Base-by-base conservation (phyloP, 495 filamentous ascomycete genomes). In the Penicillium riverlandense region DNA sequence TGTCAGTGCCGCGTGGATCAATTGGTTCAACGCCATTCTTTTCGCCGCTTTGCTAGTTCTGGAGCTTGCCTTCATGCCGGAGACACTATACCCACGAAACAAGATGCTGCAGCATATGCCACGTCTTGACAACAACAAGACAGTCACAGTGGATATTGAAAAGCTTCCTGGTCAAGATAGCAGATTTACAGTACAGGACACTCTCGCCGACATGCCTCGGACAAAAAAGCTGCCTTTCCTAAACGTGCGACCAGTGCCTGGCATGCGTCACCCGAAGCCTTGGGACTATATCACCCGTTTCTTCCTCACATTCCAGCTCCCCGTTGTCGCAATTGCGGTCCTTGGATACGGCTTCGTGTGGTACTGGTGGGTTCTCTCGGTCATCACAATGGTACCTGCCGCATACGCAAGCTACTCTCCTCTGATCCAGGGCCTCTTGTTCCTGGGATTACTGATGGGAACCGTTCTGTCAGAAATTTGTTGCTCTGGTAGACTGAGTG, bases 321-420 rank as follows among this genome's bases (percentile, higher is more conserved):
- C 69, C 0, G 65, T 66, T 7, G 63, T 80, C 0, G 54, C 63
- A 0, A 58, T 79, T 15, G 46, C 66, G 6, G 65, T 82, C 1
- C 41, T 76, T 11, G 63, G 69, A 13, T 84, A 77, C 57, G 71
- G 62, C 41, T 82, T 82, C 48, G 52, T 66, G 4, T 80, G 74
- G 74, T 82, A 83, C 57, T 82, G 79, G 79, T 83, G 77, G 78
- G 58, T 84, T 9, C 49, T 82, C 7, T 78, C 75, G 0, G 63
- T 83, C 9, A 75, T 83, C 15, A 82, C 80, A 4, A 69, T 78
- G 63, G 59, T 80, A 7, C 80, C 80, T 0, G 65, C 68, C 13
- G 79, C 78, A n/a, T 84, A 84, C 47, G 52, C 55, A 28, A 41
- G 55, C 8, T 79, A 75, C 43, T 52, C 55, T 0, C 72, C 77